Conservation (phyloP, 768 basidiomycete species). For the Pholiota microspora region DNA sequence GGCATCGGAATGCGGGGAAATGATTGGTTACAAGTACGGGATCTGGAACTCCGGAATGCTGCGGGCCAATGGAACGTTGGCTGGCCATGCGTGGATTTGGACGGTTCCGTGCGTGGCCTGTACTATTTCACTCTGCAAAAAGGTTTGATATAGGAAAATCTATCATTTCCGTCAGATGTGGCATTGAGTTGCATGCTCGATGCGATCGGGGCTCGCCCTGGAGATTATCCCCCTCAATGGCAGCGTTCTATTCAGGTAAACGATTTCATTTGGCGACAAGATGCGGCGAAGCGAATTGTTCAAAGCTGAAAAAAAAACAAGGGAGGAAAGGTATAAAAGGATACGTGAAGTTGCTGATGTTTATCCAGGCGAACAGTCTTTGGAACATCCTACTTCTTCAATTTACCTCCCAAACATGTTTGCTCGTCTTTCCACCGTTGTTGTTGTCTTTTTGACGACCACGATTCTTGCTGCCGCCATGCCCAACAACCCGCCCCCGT, state of each 20-base stretch:
- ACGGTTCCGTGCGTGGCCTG: background rate
- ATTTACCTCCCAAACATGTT: conserved; percentile 19
- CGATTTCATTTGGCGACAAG: background rate
- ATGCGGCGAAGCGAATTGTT: background rate
- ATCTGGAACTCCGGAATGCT: background rate
- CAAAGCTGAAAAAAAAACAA: background rate
- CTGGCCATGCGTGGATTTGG: background rate
- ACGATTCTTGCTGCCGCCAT: conserved; percentile 21
- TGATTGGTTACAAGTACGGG: background rate
- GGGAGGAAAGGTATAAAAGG: background rate
- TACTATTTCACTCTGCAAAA: background rate
- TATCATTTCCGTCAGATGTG: background rate
- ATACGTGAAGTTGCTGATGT: background rate
- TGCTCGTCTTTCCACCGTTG: no score
- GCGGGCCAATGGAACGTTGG: background rate
- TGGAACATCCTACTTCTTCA: background rate
- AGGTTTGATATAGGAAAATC: background rate
- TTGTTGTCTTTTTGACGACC: conserved; percentile 10
- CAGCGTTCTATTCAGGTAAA: background rate
- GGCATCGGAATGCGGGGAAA: background rate
- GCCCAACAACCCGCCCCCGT: background rate
- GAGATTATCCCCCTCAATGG: background rate
- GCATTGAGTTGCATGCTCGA: background rate
- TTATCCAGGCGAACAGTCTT: conserved; percentile 1
- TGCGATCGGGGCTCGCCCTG: background rate